Percentiles rank a stretch among this genome's conserved stretches.
Evolutionary conservation across 768 basidiomycete species (phyloP).

Genomic region (Daedaleopsis nitida): DNA sequence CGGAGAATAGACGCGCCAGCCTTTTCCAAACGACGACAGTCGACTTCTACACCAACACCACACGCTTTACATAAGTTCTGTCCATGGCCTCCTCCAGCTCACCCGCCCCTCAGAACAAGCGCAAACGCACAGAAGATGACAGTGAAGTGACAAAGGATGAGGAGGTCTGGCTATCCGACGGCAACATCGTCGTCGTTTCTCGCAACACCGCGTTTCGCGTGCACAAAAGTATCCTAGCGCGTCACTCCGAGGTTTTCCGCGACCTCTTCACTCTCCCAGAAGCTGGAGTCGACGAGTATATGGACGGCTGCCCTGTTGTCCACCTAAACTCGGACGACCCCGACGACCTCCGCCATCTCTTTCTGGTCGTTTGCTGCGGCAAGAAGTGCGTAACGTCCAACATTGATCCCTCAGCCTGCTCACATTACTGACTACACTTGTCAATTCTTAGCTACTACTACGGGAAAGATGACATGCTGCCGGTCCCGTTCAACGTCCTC

Average conservation of each 20-base stretch:
- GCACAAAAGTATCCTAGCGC: conserved; percentile 18
- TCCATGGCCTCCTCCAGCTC: too few species aligned
- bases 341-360: background rate
- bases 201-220: conserved; percentile 11
- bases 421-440: too few species aligned
- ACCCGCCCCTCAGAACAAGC: too few species aligned
- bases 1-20: too few species aligned
- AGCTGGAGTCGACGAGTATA: background rate
- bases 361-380: background rate
- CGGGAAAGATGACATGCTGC: background rate
- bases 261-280: conserved; percentile 18
- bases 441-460: background rate
- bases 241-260: conserved; percentile 18
- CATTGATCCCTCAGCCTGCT: background rate
- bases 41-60: too few species aligned
- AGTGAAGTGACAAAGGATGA: background rate
- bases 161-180: conserved; percentile 13
- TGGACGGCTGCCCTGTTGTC: conserved; percentile 12
- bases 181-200: conserved; percentile 18
- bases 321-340: conserved; percentile 4
- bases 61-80: too few species aligned
- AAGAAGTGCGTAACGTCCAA: background rate
- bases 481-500: background rate
- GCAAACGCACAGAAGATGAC: background rate
- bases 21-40: too few species aligned